Evolutionary conservation across 2,329 filamentous ascomycete species (phyloP).

Genomic region (Dothiorella sarmentorum): DNA sequence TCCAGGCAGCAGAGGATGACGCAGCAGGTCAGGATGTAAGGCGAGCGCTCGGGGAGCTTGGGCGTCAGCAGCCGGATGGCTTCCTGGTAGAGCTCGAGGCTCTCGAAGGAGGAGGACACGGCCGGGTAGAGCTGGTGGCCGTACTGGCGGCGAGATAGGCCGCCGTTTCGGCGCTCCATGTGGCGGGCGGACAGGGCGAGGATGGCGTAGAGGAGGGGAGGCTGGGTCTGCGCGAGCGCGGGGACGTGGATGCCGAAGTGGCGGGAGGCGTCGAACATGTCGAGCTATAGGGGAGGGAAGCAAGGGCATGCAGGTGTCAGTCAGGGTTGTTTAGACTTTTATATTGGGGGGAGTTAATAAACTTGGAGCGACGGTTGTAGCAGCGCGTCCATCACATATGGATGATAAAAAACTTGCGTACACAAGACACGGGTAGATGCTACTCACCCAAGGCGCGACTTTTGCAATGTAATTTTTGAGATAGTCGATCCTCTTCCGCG

Average conservation of each 20-base stretch:
- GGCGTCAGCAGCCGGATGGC: slow-evolving; percentile 51
- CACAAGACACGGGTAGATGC: background rate
- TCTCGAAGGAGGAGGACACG: slow-evolving; percentile 40
- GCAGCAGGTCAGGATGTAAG: slow-evolving; percentile 51
- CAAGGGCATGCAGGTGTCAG: too few species aligned
- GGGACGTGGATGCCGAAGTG: slow-evolving; percentile 50
- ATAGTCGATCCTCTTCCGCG: slow-evolving; percentile 27
- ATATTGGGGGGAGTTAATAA: background rate
- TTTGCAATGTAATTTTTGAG: slow-evolving; percentile 31
- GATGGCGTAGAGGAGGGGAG: slow-evolving; percentile 49
- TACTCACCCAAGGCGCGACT: slow-evolving; percentile 30
- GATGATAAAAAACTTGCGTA: background rate
- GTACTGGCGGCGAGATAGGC: background rate
- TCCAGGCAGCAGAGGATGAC: slow-evolving; percentile 55
- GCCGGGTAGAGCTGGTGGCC: slow-evolving; percentile 21
- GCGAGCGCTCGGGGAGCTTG: slow-evolving; percentile 46
- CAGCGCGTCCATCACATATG: background rate
- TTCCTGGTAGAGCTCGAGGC: slow-evolving; percentile 50
- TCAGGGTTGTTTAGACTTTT: background rate
- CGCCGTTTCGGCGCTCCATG: slow-evolving; percentile 43
- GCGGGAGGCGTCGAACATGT: slow-evolving; percentile 52
- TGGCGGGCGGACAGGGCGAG: slow-evolving; percentile 53
- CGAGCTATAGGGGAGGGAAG: slow-evolving; percentile 39
- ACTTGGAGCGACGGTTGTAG: background rate
- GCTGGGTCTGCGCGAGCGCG: slow-evolving; percentile 43